Conservation (phyloP, 495 filamentous ascomycete species). For the Hypoxylon cercidicola region DNA sequence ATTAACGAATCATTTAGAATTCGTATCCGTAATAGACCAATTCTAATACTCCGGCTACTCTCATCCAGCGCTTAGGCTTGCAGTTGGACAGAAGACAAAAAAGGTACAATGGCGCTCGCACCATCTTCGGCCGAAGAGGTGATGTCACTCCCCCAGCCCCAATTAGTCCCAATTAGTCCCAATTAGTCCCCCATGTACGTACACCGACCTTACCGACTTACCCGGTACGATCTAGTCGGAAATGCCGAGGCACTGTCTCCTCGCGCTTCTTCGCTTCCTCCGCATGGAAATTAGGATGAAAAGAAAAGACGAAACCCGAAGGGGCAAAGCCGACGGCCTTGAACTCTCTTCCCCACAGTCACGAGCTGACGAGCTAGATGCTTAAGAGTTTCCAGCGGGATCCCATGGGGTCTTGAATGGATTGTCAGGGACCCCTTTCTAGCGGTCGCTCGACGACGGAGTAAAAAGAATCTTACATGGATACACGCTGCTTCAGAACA, state of each 20-base stretch:
- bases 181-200: too few relatives aligned
- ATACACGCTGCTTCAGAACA: slow-evolving; percentile 3
- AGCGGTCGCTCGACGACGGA: not conserved
- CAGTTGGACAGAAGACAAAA: not conserved
- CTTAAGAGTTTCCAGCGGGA: slow-evolving; percentile 34
- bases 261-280: slow-evolving; percentile 8
- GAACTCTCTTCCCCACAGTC: slow-evolving; percentile 42
- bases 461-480: slow-evolving; percentile 3
- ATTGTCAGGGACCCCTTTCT: slow-evolving; percentile 14
- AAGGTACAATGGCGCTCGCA: slow-evolving; percentile 27
- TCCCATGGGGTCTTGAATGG: slow-evolving; percentile 24
- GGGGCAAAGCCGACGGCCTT: slow-evolving; percentile 30
- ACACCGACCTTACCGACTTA: too few relatives aligned
- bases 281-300: slow-evolving; percentile 16
- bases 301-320: not conserved
- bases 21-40: not conserved
- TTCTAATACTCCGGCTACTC: slow-evolving; percentile 10
- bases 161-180: slow-evolving; percentile 8
- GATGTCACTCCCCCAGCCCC: slow-evolving; percentile 35
- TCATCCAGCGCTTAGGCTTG: slow-evolving; percentile 9
- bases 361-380: slow-evolving; percentile 31
- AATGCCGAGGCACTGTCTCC: slow-evolving; percentile 45
- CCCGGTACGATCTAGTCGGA: slow-evolving; percentile 19
- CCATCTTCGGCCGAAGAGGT: slow-evolving; percentile 39
- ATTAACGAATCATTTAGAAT: slow-evolving; percentile 14